Percentiles rank a stretch among this genome's conserved stretches.
phyloP scores from a whole-genome alignment of 2,329 filamentous ascomycete species.

The Chaetothyriales sp. region DNA sequence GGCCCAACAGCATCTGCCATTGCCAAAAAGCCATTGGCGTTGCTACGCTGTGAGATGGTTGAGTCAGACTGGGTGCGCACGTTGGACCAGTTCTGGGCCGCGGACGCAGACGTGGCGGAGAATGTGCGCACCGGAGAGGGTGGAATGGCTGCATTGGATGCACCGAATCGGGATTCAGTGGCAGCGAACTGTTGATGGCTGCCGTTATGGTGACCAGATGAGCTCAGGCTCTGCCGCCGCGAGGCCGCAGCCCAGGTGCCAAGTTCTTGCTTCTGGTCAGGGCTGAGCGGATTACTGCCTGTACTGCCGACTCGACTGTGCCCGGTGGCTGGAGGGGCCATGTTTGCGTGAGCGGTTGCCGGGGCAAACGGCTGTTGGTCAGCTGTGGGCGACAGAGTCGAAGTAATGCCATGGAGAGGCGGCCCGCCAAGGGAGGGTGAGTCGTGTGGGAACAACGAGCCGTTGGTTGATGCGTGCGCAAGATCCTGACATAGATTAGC shows the following conservation, averaged over 20 bases:
- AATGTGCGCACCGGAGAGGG: conserved; percentile 12
- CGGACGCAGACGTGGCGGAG: conserved; percentile 8
- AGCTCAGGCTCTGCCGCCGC: conserved; percentile 16
- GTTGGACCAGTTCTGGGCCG: conserved; percentile 7
- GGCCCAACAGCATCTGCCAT: conserved; percentile 3
- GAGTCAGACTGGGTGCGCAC: conserved; percentile 9
- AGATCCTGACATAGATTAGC: not conserved
- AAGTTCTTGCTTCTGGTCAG: conserved; percentile 17
- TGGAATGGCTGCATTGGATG: conserved; percentile 4
- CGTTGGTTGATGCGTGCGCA: not conserved
- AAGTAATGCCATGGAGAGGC: not conserved
- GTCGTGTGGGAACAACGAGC: not conserved
- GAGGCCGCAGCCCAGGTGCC: conserved; percentile 19
- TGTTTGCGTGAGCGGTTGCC: conserved; percentile 11
- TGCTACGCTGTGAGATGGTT: conserved; percentile 3
- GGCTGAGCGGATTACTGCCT: conserved; percentile 20
- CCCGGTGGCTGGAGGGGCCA: conserved; percentile 11
- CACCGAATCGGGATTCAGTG: not conserved
- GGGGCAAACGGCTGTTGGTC: conserved; percentile 6
- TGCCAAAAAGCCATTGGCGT: conserved; percentile 9
- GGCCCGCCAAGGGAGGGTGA: not conserved
- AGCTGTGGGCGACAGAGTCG: not conserved
- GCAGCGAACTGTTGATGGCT: conserved; percentile 3
- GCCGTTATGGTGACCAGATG: conserved; percentile 5
- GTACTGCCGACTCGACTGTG: conserved; percentile 20